These are phyloP conservation scores for Sequoiadendron giganteum DNA, from an alignment of 75 land plant genomes.

Conservation along the genomic window DNA sequence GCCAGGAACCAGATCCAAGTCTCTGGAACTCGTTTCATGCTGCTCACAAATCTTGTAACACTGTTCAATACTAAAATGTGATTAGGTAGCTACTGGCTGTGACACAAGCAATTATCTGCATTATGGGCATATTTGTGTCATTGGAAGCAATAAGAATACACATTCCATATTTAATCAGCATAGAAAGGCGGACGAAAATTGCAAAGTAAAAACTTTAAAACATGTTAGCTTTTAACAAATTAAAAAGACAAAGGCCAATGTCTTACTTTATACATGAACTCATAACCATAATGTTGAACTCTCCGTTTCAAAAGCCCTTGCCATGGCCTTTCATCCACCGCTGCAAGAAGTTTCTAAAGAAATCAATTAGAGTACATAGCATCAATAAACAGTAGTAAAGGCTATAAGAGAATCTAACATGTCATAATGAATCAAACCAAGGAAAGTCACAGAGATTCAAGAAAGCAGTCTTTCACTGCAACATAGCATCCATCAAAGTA, in stretches of 20 bases:
- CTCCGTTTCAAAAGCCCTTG: conserved; percentile 82
- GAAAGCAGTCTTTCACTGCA: background rate
- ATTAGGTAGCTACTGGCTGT: background rate
- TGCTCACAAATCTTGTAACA: too few relatives aligned
- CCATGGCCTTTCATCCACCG: conserved; percentile 90
- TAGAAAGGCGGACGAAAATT: background rate
- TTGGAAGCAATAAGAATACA: background rate
- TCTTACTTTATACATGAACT: conserved; percentile 89
- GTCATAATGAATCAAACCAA: background rate
- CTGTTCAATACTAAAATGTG: background rate
- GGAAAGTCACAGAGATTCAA: background rate
- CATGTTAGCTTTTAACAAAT: background rate
- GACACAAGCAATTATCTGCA: background rate
- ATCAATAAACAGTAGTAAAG: background rate
- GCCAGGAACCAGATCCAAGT: too few relatives aligned
- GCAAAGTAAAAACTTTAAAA: background rate
- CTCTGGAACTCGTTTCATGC: too few relatives aligned
- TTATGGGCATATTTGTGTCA: background rate
- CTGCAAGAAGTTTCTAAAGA: conserved; percentile 75
- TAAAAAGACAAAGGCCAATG: conserved; percentile 8
- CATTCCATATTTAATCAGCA: background rate
- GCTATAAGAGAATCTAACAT: background rate
- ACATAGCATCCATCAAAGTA: conserved; percentile 1
- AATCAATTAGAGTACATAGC: background rate
- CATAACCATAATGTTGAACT: conserved; percentile 99